Percentiles rank a stretch among this genome's conserved stretches.
phyloP scores from a whole-genome alignment of 2,329 filamentous ascomycete species.

The Torrubiella hemipterigena region DNA sequence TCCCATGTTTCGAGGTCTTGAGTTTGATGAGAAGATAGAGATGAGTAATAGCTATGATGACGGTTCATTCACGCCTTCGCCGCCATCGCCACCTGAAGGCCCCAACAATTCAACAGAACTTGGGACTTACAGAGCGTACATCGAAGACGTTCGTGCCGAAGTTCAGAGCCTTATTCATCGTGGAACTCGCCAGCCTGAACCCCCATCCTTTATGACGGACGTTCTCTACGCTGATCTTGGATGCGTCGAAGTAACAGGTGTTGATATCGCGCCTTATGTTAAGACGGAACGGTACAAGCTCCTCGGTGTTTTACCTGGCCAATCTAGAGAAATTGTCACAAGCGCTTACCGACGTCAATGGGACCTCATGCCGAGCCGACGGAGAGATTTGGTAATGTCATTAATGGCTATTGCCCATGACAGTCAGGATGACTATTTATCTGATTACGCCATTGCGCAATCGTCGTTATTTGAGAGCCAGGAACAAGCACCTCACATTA shows the following conservation, averaged over 20 bases:
- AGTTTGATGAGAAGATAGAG: slow-evolving; percentile 29
- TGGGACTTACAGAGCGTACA: slow-evolving; percentile 31
- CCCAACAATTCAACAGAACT: slow-evolving; percentile 22
- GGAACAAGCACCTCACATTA: slow-evolving; percentile 13
- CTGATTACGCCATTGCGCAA: slow-evolving; percentile 24
- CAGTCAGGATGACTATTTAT: slow-evolving; percentile 19
- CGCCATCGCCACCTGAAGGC: slow-evolving; percentile 18
- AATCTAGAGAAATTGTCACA: slow-evolving; percentile 20
- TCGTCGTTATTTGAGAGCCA: slow-evolving; percentile 27
- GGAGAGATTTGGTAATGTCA: slow-evolving; percentile 18
- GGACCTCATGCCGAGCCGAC: slow-evolving; percentile 19
- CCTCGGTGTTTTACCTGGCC: slow-evolving; percentile 24
- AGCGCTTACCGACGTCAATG: slow-evolving; percentile 29
- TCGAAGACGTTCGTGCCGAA: slow-evolving; percentile 37
- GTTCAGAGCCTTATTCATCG: slow-evolving; percentile 29
- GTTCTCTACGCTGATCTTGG: slow-evolving; percentile 19
- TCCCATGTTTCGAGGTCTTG: slow-evolving; percentile 34
- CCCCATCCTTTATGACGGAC: slow-evolving; percentile 16
- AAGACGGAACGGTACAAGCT: slow-evolving; percentile 20
- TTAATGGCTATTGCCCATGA: slow-evolving; percentile 23
- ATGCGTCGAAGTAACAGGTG: slow-evolving; percentile 16
- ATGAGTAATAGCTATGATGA: slow-evolving; percentile 26
- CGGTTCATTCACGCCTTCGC: slow-evolving; percentile 22
- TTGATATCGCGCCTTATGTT: slow-evolving; percentile 15
- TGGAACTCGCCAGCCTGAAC: slow-evolving; percentile 18